Base-by-base conservation (phyloP, 169 alveolate species). In the Babesia sp. region DNA sequence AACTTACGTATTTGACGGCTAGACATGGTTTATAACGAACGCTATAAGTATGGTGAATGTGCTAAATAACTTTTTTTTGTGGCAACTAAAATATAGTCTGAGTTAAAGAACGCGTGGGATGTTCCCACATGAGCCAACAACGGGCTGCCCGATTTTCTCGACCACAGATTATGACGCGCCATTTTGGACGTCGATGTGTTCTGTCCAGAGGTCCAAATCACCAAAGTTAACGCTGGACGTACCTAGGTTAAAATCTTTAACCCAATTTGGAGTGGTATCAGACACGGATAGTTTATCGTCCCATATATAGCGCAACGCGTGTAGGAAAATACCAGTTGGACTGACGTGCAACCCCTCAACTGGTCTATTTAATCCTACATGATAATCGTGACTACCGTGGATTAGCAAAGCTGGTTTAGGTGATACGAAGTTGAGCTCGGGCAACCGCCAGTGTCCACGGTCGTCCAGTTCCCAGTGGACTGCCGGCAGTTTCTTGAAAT, bases 321-420 rank as follows among this genome's bases (percentile, higher is more conserved):
- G 93, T 20, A 89, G 55, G 60, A 85, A 89, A 59, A 89, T 89
- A 0, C 93, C 93, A 31, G 91, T 71, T 26, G 84, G 80, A 81
- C 78, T 83, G 69, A 48, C 71, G 16, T 72, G 54, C 22, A 48
- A 22, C 1, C 74, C 74, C 14, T 64, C 74, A 24, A 50, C 61
- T 1, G 51, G 57, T 29, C 11, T 61, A 45, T 41, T 50, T 2
- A 55, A 57, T 18, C 79, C 80, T 1, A 61, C 45, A 72, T 67
- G 84, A 44, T 46, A 46, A 16, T 71, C 41, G 8, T 8, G n/a
- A 24, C 44, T 42, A 37, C 51, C 50, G 7, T 7, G 55, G 42
- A 14, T 18, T 37, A 4, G 24, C 16, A 31, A 12, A 48, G 36
- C 70, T 2, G 24, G 48, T 44, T 42, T 50, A 26, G 53, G 58